These are phyloP conservation scores for Prunus davidiana DNA, from an alignment of 306 rosid species.

Conservation along the genomic window DNA sequence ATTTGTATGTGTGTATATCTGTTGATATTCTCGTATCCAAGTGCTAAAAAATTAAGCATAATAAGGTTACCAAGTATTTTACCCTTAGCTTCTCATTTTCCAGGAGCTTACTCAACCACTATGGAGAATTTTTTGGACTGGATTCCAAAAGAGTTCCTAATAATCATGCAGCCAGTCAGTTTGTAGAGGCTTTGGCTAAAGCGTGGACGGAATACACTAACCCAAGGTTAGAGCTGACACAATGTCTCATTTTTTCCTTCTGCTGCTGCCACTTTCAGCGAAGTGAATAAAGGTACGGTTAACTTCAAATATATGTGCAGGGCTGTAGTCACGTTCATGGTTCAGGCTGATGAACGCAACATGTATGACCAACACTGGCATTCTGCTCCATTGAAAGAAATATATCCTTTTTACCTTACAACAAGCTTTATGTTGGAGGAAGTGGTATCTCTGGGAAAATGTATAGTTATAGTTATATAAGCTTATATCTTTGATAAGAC, in stretches of 20 bases:
- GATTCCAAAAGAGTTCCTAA: constrained; percentile 61
- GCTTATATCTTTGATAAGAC: background rate
- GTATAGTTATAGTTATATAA: background rate
- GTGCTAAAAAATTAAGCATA: background rate
- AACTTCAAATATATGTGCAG: constrained; percentile 40
- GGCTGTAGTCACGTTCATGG: constrained; percentile 68
- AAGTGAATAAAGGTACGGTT: constrained; percentile 4
- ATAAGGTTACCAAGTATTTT: constrained; percentile 1
- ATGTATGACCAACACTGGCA: constrained; percentile 92
- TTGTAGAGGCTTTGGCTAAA: constrained; percentile 69
- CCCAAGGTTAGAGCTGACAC: constrained; percentile 56
- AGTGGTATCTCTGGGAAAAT: background rate
- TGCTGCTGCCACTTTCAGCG: constrained; percentile 21
- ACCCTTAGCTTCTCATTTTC: constrained; percentile 28
- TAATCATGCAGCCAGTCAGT: constrained; percentile 42
- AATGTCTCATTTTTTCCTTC: constrained; percentile 5
- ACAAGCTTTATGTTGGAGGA: constrained; percentile 8
- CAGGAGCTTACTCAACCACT: constrained; percentile 65
- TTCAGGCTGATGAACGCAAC: constrained; percentile 85
- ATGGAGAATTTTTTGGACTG: constrained; percentile 67
- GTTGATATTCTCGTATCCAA: background rate
- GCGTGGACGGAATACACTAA: constrained; percentile 84
- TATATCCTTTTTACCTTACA: constrained; percentile 64
- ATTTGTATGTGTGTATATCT: background rate
- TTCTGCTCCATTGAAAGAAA: constrained; percentile 55